A percentile compares a stretch with the other conserved stretches of the same genome.
phyloP scores from a whole-genome alignment of 2,329 filamentous ascomycete species.

The Xylariaceae sp. region DNA sequence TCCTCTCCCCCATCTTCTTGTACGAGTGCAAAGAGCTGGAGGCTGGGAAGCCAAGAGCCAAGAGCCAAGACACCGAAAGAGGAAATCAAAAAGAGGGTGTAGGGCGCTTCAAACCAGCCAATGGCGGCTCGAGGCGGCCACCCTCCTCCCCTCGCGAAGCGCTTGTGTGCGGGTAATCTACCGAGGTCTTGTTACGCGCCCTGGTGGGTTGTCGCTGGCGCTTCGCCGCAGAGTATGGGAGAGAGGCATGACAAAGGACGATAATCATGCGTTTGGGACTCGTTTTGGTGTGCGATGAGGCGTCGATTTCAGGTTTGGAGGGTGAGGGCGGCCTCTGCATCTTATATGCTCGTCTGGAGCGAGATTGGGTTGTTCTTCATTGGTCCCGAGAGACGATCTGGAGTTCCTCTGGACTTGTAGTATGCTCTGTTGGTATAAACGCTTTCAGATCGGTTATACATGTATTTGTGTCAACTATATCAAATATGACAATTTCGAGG shows the following conservation, averaged over 20 bases:
- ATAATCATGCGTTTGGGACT: too few species aligned
- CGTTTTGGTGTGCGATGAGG: too few species aligned
- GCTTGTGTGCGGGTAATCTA: constrained; percentile 5
- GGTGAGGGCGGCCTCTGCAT: too few species aligned
- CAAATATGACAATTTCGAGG: too few species aligned
- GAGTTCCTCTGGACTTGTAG: too few species aligned
- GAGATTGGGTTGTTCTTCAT: too few species aligned
- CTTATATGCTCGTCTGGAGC: too few species aligned
- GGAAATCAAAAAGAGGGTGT: background rate
- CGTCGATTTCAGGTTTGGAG: too few species aligned
- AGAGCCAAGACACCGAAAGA: background rate
- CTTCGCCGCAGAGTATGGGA: background rate
- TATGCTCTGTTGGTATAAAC: too few species aligned
- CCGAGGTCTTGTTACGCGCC: constrained; percentile 13
- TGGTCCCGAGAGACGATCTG: too few species aligned
- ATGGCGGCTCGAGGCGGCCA: constrained; percentile 7
- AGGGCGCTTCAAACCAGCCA: constrained; percentile 9
- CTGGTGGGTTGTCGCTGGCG: background rate
- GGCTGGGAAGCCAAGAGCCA: background rate
- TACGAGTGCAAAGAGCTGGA: background rate
- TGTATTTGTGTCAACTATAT: too few species aligned
- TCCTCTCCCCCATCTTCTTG: background rate
- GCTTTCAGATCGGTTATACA: too few species aligned
- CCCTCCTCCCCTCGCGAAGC: constrained; percentile 8
- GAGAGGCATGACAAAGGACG: background rate